Evolutionary conservation across 2,329 filamentous ascomycete genomes (phyloP).

Genomic region (Ophiostoma novo-ulmi): DNA sequence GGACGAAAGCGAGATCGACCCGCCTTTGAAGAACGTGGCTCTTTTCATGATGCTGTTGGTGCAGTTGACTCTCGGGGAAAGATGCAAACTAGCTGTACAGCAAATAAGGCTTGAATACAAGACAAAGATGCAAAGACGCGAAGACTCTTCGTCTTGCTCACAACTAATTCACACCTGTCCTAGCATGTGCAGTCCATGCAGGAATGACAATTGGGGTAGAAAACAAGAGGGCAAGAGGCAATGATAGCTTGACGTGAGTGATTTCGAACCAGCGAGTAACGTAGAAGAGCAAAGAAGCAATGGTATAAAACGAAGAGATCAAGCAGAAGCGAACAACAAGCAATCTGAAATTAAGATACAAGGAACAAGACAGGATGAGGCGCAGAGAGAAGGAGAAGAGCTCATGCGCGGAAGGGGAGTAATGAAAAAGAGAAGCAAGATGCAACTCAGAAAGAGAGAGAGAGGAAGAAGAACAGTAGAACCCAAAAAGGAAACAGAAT

Average conservation of each 20-base stretch:
- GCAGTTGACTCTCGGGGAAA: background rate
- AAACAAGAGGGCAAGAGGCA: background rate
- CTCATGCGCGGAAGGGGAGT: slow-evolving; percentile 3
- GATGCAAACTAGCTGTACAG: too few relatives aligned
- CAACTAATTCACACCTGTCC: background rate
- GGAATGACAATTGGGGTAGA: background rate
- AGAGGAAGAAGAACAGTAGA: background rate
- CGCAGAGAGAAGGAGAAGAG: background rate
- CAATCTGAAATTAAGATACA: background rate
- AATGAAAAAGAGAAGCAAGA: background rate
- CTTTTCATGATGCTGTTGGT: slow-evolving; percentile 20
- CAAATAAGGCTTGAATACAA: too few relatives aligned
- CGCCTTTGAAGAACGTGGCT: slow-evolving; percentile 40
- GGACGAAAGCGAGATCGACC: slow-evolving; percentile 21
- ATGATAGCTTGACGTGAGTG: background rate
- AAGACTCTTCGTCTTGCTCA: background rate
- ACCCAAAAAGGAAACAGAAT: background rate
- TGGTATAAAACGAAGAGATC: background rate
- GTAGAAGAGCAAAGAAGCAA: background rate
- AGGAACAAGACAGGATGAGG: background rate
- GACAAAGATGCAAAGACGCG: background rate
- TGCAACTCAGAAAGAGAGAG: slow-evolving; percentile 1
- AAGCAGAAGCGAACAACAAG: background rate
- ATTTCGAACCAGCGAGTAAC: slow-evolving; percentile 6
- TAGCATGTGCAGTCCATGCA: background rate